Base-by-base conservation (phyloP, 1,139 yeast genomes). In the Kazachstania sp. region DNA sequence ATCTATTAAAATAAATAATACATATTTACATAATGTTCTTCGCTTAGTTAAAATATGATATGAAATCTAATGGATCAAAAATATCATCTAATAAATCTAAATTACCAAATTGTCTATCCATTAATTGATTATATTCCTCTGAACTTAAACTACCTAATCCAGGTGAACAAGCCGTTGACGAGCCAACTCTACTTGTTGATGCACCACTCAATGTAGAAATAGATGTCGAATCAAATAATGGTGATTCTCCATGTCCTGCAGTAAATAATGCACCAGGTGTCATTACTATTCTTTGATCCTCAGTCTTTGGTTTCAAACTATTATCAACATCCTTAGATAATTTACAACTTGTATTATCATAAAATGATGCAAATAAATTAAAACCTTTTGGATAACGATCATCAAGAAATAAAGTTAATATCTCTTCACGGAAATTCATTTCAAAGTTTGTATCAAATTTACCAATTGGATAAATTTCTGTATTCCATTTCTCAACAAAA, bases 21-120 rank as follows among this genome's bases (percentile, higher is more conserved):
- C 18, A 20, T 19, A 19, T 19, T 6, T 26, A 4, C n/a, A 4
- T 9, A 15, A 7, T 1, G 3, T 15, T 31, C 6, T 23, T 4
- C n/a, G 6, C 8, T 23, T 15, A 44, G 37, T 44, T 50, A 44
- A 57, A 57, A 45, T 49, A 54, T 6, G 61, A 58, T 8, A 57
- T 49, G 39, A 59, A 59, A 43, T 59, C 63, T 15, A 52, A 38
- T n/a, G 61, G 63, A 39, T 59, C 61, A 38, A 59, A 58, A 43
- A 59, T 52, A 26, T 57, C 61, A 31, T 56, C 54, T 15, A 59
- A 29, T 28, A 52, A 42, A 8, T 41, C 44, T 19, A 50, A 36
- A 43, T 47, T 46, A 7, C 37, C 32, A 19, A 40, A 34, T 19
- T 48, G 43, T n/a, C 32, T 31, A 26, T 34, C 37, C 32, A 38